These are phyloP conservation scores for Saccharomycopsis capsularis DNA, from an alignment of 805 yeast genomes.

Conservation along the genomic window DNA sequence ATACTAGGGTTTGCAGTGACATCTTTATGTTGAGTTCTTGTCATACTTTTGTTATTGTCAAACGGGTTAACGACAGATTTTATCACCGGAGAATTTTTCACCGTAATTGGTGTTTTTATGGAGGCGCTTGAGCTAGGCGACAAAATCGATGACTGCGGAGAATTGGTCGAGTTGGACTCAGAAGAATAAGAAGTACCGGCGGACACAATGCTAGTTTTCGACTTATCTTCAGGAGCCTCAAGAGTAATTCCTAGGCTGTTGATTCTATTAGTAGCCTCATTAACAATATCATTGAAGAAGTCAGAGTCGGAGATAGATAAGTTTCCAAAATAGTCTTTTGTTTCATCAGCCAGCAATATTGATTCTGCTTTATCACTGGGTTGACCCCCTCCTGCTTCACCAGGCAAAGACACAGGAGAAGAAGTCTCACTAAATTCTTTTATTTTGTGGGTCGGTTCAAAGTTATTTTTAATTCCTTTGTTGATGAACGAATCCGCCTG, in stretches of 20 bases:
- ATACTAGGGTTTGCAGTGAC: not conserved
- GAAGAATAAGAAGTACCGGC: not conserved
- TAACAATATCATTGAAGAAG: slow-evolving; percentile 13
- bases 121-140: slow-evolving; percentile 1
- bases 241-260: not conserved
- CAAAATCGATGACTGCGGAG: slow-evolving; percentile 8
- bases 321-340: slow-evolving; percentile 9
- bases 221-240: not conserved
- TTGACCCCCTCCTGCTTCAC: no score
- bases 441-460: no score
- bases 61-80: not conserved
- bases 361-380: no score
- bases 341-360: no score
- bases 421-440: no score
- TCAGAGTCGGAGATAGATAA: slow-evolving; percentile 2
- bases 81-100: slow-evolving; percentile 1
- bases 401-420: no score
- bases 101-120: not conserved
- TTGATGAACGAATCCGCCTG: no score
- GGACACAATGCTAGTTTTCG: not conserved
- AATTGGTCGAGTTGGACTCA: not conserved
- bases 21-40: no score
- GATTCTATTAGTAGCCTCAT: slow-evolving; percentile 11
- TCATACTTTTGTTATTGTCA: no score
- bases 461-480: no score